These are phyloP conservation scores for Crepidotus variabilis DNA, from an alignment of 768 basidiomycete genomes.

Conservation along the genomic window DNA sequence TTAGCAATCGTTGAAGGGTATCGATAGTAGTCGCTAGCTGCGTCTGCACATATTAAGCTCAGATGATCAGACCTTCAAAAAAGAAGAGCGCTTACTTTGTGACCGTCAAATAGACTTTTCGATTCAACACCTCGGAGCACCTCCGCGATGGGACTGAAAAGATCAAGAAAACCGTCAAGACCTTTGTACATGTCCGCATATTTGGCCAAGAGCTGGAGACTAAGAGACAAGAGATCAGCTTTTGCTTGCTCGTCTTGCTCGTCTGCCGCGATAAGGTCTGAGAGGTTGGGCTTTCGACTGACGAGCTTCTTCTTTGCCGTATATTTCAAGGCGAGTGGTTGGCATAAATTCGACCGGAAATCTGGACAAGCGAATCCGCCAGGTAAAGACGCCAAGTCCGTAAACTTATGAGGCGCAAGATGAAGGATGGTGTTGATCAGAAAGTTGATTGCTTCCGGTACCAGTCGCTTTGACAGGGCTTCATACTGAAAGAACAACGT, in stretches of 20 bases:
- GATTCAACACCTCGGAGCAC: constrained; percentile 54
- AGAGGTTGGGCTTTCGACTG: constrained; percentile 44
- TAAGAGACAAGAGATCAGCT: constrained; percentile 61
- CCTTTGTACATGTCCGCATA: constrained; percentile 77
- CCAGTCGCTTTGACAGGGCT: constrained; percentile 73
- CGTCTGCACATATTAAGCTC: constrained; percentile 33
- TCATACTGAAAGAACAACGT: constrained; percentile 87
- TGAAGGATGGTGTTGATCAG: constrained; percentile 65
- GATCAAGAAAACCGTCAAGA: constrained; percentile 79
- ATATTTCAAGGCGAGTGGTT: constrained; percentile 33
- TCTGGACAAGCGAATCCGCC: constrained; percentile 73
- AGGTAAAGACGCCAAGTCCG: constrained; percentile 46
- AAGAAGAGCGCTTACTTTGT: constrained; percentile 45
- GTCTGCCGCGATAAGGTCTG: constrained; percentile 32
- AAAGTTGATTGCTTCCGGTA: constrained; percentile 90
- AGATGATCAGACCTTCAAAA: constrained; percentile 4
- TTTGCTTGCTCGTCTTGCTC: constrained; percentile 60
- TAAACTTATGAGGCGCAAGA: constrained; percentile 63
- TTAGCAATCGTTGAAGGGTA: constrained; percentile 58
- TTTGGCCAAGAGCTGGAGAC: constrained; percentile 59
- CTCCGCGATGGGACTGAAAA: constrained; percentile 65
- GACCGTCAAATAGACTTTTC: constrained; percentile 39
- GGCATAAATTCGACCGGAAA: constrained; percentile 48
- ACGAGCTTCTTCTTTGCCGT: constrained; percentile 37
- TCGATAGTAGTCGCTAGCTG: constrained; percentile 43